Evolutionary conservation across 108 stramenopile species (phyloP), one percentile per base, ranked within the genome.

Genomic region (Bacterosira constricta): DNA sequence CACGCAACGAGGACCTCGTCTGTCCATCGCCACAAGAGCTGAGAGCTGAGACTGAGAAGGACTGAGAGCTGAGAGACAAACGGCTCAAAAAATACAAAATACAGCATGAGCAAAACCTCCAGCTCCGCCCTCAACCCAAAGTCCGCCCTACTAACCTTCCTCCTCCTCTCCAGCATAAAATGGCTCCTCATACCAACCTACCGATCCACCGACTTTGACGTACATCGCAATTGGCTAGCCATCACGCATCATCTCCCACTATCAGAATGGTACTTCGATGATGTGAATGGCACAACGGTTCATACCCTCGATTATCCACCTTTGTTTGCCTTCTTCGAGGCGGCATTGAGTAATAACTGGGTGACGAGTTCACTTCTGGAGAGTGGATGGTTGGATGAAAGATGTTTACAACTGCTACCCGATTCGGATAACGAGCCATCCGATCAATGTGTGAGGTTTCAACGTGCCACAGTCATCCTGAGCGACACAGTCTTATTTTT

Each of bases 291-390:
- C 4, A 79, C 85, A 2, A 94, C 96, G 7, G 80, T 88, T 9
- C 96, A 98, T 75, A 99, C 98, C 2, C 66, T 98, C 60, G 98
- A 99, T 76, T 99, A 99, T 72, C 98, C 98, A 10, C 98, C 98
- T 6, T 60, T 88, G 54, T 99, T 99, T 76, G 97, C 93, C 13
- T 91, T 77, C 53, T 97, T 96, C 59, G 95, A 99, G 67, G 90
- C 78, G 57, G 30, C 73, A 1, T 79, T 96, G 26, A 61, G 88
- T 15, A 90, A 90, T 58, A 84, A 87, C 63, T 44, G 44, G n/a
- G 9, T 87, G 10, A 86, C 84, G 6, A 23, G 23, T 0, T 18
- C 4, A 0, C 20, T 88, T n/a, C 18, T 88, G 6, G 27, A 49
- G 5, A 39, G 35, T 34, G 71, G 55, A 17, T 79, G 61, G 72